These are phyloP conservation scores for Hemisphaericaspora nanyangensis DNA, from an alignment of 805 yeast genomes.

Conservation along the genomic window DNA sequence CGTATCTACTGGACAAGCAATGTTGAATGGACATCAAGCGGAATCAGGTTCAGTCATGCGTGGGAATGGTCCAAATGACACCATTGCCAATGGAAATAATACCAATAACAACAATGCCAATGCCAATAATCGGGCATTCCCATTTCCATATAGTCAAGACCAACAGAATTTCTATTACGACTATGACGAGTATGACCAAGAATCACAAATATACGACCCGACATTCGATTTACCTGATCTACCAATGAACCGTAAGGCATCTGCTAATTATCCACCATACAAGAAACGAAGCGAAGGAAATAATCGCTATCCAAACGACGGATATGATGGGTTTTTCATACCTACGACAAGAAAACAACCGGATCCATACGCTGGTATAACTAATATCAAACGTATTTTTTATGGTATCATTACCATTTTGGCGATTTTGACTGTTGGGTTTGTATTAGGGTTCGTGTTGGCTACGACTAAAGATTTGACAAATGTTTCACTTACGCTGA, in stretches of 20 bases:
- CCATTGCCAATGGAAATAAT: constrained; percentile 4
- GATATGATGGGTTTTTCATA: constrained; percentile 20
- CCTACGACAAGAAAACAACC: constrained; percentile 33
- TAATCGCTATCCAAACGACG: background rate
- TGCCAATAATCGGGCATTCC: constrained; percentile 23
- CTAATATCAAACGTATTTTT: constrained; percentile 24
- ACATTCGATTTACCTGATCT: constrained; percentile 9
- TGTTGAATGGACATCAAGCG: constrained; percentile 8
- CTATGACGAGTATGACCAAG: constrained; percentile 39
- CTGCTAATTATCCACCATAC: constrained; percentile 10
- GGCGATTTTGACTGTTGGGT: constrained; percentile 64
- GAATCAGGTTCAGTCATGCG: constrained; percentile 1
- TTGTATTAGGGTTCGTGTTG: constrained; percentile 74
- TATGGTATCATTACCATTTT: constrained; percentile 45
- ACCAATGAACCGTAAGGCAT: constrained; percentile 5
- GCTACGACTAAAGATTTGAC: constrained; percentile 85
- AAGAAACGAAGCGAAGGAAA: constrained; percentile 1
- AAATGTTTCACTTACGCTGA: constrained; percentile 54
- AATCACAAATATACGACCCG: constrained; percentile 12
- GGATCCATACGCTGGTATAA: background rate
- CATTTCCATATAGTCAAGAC: constrained; percentile 28
- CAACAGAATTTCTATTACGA: constrained; percentile 28
- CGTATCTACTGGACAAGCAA: constrained; percentile 34
- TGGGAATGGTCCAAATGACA: constrained; percentile 9
- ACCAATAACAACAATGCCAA: constrained; percentile 1